A percentile compares a stretch with the other conserved stretches of the same genome.
phyloP scores from a whole-genome alignment of 164 flowering plant genomes.

The Magnolia kwangsiensis region DNA sequence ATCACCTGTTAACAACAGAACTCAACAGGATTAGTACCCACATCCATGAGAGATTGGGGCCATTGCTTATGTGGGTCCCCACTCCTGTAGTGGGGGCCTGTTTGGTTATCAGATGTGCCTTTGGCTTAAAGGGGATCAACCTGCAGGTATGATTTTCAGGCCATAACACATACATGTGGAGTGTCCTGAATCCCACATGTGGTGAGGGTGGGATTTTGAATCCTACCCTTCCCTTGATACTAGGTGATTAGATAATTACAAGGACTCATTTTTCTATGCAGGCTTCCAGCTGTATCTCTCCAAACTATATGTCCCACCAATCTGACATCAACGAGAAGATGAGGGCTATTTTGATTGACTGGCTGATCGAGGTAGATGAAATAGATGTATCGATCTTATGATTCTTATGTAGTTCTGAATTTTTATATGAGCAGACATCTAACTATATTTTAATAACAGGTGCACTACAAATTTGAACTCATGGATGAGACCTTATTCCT shows the following conservation, averaged over 20 bases:
- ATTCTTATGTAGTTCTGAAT: background rate
- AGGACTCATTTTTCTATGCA: slow-evolving; percentile 22
- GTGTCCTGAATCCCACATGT: background rate
- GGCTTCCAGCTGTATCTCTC: slow-evolving; percentile 51
- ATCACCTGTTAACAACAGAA: too few species aligned
- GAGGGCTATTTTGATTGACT: slow-evolving; percentile 88
- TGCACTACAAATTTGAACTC: slow-evolving; percentile 85
- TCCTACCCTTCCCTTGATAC: background rate
- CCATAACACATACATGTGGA: background rate
- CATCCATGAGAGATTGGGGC: too few species aligned
- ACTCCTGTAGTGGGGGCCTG: too few species aligned
- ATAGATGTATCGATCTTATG: too few species aligned
- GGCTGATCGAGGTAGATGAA: slow-evolving; percentile 81
- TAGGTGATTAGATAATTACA: background rate
- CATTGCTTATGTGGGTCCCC: too few species aligned
- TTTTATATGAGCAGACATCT: background rate
- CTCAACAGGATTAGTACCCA: too few species aligned
- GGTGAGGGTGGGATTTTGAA: background rate
- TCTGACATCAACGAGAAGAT: slow-evolving; percentile 74
- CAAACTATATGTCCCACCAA: slow-evolving; percentile 67
- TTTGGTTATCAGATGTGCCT: too few species aligned
- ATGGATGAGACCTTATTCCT: slow-evolving; percentile 82
- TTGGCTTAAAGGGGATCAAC: background rate
- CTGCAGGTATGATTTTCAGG: background rate
- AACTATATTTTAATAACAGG: slow-evolving; percentile 32